A percentile compares a stretch with the other conserved stretches of the same genome.
phyloP scores from a whole-genome alignment of 805 yeast species.

The Metschnikowia lachancei region DNA sequence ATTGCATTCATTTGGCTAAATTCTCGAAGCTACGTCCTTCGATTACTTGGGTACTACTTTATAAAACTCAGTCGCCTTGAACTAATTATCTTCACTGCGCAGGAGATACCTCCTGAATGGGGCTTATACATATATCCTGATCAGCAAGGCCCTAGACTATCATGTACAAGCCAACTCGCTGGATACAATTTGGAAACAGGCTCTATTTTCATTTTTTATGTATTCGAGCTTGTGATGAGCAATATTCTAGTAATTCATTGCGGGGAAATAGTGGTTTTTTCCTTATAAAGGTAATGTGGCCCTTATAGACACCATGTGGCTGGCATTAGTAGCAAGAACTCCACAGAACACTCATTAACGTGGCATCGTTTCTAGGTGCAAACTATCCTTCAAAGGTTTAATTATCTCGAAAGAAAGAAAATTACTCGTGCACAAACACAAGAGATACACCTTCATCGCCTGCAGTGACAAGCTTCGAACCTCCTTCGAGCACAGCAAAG shows the following conservation, averaged over 20 bases:
- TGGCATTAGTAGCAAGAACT: neutral
- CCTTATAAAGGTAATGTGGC: neutral
- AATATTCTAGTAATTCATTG: neutral
- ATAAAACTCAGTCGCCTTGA: too few relatives aligned
- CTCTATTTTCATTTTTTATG: too few relatives aligned
- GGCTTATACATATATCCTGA: too few relatives aligned
- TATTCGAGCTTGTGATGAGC: too few relatives aligned
- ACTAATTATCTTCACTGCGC: too few relatives aligned
- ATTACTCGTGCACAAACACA: constrained; percentile 43
- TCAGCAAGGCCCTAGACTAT: too few relatives aligned
- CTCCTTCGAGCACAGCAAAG: constrained; percentile 65
- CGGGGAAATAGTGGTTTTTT: neutral
- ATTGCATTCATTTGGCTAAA: too few relatives aligned
- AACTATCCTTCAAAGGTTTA: neutral
- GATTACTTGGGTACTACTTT: too few relatives aligned
- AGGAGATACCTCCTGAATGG: too few relatives aligned
- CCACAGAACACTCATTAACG: neutral
- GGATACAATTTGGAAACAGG: too few relatives aligned
- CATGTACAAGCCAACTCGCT: too few relatives aligned
- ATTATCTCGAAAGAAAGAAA: neutral
- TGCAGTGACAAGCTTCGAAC: constrained; percentile 76
- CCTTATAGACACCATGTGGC: neutral
- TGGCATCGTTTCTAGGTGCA: neutral
- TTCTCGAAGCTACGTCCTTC: too few relatives aligned
- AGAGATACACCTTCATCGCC: constrained; percentile 96